Conservation (phyloP, 805 yeast genomes). For the Torulaspora microellipsoides region DNA sequence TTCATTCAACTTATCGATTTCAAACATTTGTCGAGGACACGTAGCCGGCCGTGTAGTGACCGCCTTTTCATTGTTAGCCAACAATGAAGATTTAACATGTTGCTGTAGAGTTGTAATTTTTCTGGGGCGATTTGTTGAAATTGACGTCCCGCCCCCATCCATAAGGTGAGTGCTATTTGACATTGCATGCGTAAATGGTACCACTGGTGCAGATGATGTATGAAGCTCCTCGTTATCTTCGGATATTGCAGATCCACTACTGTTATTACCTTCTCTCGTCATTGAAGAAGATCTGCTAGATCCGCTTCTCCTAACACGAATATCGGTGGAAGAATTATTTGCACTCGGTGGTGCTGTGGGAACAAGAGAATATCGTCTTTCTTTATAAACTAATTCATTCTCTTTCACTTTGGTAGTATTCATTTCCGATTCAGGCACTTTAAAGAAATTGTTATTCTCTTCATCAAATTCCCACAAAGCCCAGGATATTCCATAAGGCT, state of each 20-base stretch:
- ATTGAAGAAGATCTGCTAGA: slow-evolving; percentile 9
- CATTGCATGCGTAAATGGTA: slow-evolving; percentile 6
- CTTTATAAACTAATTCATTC: slow-evolving; percentile 64
- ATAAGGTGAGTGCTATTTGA: slow-evolving; percentile 5
- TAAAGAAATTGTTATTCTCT: slow-evolving; percentile 65
- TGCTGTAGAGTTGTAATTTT: slow-evolving; percentile 5
- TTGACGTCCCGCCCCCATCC: slow-evolving; percentile 17
- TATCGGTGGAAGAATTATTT: slow-evolving; percentile 17
- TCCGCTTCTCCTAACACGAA: slow-evolving; percentile 13
- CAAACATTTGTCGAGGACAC: slow-evolving; percentile 16
- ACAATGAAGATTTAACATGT: slow-evolving; percentile 10
- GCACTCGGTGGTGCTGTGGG: slow-evolving; percentile 62
- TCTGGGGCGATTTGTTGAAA: slow-evolving; percentile 14
- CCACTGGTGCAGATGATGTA: slow-evolving; percentile 4
- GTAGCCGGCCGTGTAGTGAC: slow-evolving; percentile 7
- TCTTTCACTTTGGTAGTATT: slow-evolving; percentile 55
- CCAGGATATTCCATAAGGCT: slow-evolving; percentile 96
- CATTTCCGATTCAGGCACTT: slow-evolving; percentile 46
- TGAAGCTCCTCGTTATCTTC: slow-evolving; percentile 1
- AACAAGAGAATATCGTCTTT: slow-evolving; percentile 65
- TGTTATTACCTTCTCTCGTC: slow-evolving; percentile 2
- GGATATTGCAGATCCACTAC: background rate
- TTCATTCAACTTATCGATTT: slow-evolving; percentile 33
- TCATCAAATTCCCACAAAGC: slow-evolving; percentile 84
- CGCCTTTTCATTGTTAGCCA: slow-evolving; percentile 6